Percentiles rank a stretch among this genome's conserved stretches.
Conservation (phyloP, 306 rosid species). For the Quercus glauca region DNA sequence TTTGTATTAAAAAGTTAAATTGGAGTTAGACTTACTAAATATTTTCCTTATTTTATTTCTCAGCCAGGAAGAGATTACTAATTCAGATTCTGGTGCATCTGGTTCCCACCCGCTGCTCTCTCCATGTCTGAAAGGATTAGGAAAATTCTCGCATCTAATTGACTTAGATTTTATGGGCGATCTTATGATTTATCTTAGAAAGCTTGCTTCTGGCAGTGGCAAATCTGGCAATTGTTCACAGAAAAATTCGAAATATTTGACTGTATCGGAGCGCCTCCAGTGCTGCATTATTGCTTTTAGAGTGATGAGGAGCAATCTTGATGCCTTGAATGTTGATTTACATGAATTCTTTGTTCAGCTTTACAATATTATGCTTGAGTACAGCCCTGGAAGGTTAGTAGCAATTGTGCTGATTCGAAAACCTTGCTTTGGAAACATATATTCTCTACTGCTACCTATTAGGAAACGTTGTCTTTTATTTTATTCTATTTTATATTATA, state of each 20-base stretch:
- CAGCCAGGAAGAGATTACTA: conserved; percentile 59
- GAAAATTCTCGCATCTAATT: conserved; percentile 79
- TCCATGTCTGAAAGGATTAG: conserved; percentile 90
- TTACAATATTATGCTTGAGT: conserved; percentile 84
- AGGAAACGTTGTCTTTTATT: neutral
- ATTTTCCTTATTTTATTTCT: conserved; percentile 26
- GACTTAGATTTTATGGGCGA: conserved; percentile 94
- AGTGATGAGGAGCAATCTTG: conserved; percentile 94
- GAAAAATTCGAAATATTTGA: conserved; percentile 49
- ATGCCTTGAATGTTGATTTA: conserved; percentile 89
- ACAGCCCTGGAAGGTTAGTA: conserved; percentile 92
- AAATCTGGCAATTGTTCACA: conserved; percentile 35
- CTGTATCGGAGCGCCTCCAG: conserved; percentile 80
- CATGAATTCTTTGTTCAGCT: conserved; percentile 88
- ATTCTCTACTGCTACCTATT: neutral
- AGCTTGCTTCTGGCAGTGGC: conserved; percentile 64
- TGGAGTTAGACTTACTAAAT: conserved; percentile 24
- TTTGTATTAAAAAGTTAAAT: conserved; percentile 7
- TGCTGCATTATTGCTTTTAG: conserved; percentile 95
- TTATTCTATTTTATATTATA: no score
- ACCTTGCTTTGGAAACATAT: conserved; percentile 1
- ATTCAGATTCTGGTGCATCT: conserved; percentile 33
- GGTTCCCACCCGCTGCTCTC: conserved; percentile 71
- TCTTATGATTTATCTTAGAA: conserved; percentile 70
- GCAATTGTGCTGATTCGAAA: conserved; percentile 1